phyloP scores from a whole-genome alignment of 2,329 filamentous ascomycete species.

The Microsporum audouinii region DNA sequence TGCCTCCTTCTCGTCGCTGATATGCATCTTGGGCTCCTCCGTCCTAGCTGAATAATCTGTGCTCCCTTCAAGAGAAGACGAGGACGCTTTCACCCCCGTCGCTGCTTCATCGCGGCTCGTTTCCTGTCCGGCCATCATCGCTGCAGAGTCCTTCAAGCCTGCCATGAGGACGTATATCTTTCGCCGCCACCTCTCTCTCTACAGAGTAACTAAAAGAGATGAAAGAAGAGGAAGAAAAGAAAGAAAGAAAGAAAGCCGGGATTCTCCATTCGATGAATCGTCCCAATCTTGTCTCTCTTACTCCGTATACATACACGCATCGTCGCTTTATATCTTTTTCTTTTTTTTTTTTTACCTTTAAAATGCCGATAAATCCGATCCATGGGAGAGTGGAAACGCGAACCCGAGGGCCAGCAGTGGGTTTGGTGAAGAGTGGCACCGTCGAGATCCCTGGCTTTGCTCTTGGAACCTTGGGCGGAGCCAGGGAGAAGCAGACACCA shows the following conservation, averaged over 20 bases:
- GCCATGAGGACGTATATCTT: background rate
- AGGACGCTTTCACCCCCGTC: background rate
- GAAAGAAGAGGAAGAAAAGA: background rate
- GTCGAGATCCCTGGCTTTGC: background rate
- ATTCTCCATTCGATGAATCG: no score
- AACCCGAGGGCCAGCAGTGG: background rate
- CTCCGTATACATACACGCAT: background rate
- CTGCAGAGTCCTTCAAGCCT: background rate
- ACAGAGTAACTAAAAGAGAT: background rate
- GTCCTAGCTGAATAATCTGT: background rate
- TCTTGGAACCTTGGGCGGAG: no score
- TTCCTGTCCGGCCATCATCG: background rate
- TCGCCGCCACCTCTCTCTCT: background rate
- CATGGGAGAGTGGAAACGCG: background rate
- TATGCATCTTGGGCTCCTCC: background rate
- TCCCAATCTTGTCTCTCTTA: no score
- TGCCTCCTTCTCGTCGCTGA: background rate
- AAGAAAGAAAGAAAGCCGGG: background rate
- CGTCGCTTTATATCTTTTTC: background rate
- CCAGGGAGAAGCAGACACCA: no score
- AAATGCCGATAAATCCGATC: constrained; percentile 1
- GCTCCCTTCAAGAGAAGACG: background rate
- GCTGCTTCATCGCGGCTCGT: background rate
- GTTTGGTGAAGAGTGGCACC: background rate
- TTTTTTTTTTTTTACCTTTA: background rate